Percentiles rank a stretch among this genome's conserved stretches.
These are phyloP conservation scores for Cymodocea nodosa DNA, from an alignment of 116 monocot species.

Conservation along the genomic window DNA sequence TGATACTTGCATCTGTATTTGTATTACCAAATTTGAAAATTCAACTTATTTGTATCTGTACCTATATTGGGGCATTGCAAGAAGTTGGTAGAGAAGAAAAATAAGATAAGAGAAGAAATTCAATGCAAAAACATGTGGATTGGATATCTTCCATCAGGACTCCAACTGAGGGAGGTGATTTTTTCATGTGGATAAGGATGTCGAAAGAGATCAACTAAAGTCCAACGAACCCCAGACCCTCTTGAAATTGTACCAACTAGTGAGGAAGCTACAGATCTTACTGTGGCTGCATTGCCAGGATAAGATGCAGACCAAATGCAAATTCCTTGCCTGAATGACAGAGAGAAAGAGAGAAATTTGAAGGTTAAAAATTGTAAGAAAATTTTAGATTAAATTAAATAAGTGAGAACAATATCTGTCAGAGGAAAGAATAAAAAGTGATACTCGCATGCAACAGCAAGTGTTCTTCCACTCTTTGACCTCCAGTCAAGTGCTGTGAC, in stretches of 20 bases:
- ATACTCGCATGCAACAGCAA: slow-evolving; percentile 70
- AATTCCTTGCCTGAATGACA: slow-evolving; percentile 58
- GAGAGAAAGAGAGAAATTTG: not conserved
- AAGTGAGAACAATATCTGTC: not conserved
- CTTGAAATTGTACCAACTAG: slow-evolving; percentile 44
- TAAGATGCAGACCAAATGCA: slow-evolving; percentile 96
- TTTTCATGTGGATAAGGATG: slow-evolving; percentile 39
- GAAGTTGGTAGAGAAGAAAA: too few species aligned
- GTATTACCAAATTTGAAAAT: too few species aligned
- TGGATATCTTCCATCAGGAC: slow-evolving; percentile 96
- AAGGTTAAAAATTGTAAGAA: not conserved
- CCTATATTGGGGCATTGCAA: too few species aligned
- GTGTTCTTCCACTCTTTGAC: slow-evolving; percentile 83
- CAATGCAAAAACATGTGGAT: slow-evolving; percentile 1
- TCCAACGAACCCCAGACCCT: slow-evolving; percentile 65
- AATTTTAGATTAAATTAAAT: not conserved
- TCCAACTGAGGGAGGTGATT: slow-evolving; percentile 67
- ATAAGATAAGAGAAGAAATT: not conserved
- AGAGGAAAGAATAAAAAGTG: not conserved
- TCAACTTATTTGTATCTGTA: too few species aligned
- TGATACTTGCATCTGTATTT: too few species aligned
- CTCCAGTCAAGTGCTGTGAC: slow-evolving; percentile 77
- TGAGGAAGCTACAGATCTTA: slow-evolving; percentile 52
- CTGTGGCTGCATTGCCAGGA: slow-evolving; percentile 54
- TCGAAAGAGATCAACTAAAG: slow-evolving; percentile 71